Conservation (phyloP, 257 asterid genomes). For the Knoxia roxburghii region DNA sequence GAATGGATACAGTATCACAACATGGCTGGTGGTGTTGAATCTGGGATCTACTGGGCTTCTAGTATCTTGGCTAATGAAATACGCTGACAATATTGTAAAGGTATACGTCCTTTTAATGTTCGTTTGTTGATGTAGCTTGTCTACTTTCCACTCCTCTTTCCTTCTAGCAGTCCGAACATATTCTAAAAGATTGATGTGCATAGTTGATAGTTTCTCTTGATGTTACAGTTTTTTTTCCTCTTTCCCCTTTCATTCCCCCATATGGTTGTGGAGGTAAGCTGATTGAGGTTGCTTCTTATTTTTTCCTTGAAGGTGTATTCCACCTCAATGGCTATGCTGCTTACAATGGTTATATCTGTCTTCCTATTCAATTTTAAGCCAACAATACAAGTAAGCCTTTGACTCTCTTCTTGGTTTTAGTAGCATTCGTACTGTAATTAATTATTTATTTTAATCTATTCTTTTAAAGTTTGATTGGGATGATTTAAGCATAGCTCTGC, state of each 20-base stretch:
- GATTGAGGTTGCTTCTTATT: not conserved
- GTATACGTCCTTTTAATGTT: constrained; percentile 26
- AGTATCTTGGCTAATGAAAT: constrained; percentile 98
- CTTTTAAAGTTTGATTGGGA: not conserved
- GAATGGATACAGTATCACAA: constrained; percentile 67
- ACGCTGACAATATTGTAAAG: constrained; percentile 96
- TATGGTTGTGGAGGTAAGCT: not conserved
- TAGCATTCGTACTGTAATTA: not conserved
- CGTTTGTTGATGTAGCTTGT: not conserved
- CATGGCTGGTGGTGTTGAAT: constrained; percentile 95
- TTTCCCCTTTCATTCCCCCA: not conserved
- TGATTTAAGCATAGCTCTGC: not conserved
- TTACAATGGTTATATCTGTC: constrained; percentile 77
- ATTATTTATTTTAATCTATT: not conserved
- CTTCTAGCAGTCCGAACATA: not conserved
- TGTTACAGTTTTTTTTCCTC: not conserved
- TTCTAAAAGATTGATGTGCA: not conserved
- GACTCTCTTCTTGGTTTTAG: not conserved
- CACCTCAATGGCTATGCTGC: constrained; percentile 95
- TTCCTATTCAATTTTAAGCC: constrained; percentile 87
- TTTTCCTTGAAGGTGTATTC: constrained; percentile 66
- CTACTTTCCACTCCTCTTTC: not conserved
- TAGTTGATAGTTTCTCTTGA: not conserved
- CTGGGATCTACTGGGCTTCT: constrained; percentile 91
- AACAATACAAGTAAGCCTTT: constrained; percentile 61